A percentile compares a stretch with the other conserved stretches of the same genome.
These are phyloP conservation scores for Lotmaria passim DNA, from an alignment of 208 protist species.

Conservation along the genomic window DNA sequence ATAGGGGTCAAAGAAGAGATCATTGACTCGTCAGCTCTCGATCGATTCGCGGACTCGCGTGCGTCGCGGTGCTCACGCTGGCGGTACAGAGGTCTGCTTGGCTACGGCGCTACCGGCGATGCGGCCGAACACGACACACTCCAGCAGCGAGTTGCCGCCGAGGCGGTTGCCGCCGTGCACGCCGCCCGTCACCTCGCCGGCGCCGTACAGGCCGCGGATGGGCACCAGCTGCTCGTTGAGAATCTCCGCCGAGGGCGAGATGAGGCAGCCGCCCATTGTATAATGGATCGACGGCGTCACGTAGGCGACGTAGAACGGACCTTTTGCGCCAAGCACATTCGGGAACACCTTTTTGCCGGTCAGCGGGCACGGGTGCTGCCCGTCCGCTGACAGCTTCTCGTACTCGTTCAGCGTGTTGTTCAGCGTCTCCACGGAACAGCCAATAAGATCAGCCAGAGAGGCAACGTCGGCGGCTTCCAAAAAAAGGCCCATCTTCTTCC, in stretches of 20 bases:
- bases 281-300: slow-evolving; percentile 97
- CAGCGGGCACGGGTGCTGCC: slow-evolving; percentile 33
- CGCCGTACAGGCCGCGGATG: slow-evolving; percentile 93
- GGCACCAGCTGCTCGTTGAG: slow-evolving; percentile 61
- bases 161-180: slow-evolving; percentile 97
- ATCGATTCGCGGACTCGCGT: too few species aligned
- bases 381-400: slow-evolving; percentile 36
- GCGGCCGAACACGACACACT: slow-evolving; percentile 72
- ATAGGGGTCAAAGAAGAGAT: too few species aligned
- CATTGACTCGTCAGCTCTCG: too few species aligned
- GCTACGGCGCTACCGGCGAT: slow-evolving; percentile 78
- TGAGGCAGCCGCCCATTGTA: slow-evolving; percentile 95
- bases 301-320: slow-evolving; percentile 81
- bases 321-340: slow-evolving; percentile 55
- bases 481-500: slow-evolving; percentile 74
- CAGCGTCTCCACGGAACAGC: slow-evolving; percentile 44
- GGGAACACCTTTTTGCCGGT: slow-evolving; percentile 88
- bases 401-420: slow-evolving; percentile 60
- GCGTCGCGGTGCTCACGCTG: too few species aligned
- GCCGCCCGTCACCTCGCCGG: slow-evolving; percentile 96
- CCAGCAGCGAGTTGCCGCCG: slow-evolving; percentile 96
- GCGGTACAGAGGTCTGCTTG: not conserved
- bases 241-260: slow-evolving; percentile 85
- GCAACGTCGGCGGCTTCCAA: slow-evolving; percentile 37
- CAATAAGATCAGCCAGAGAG: slow-evolving; percentile 68